Evolutionary conservation across 208 protist genomes (phyloP), one percentile per base, ranked within the genome.

Genomic region (Leishmania aethiopica): DNA sequence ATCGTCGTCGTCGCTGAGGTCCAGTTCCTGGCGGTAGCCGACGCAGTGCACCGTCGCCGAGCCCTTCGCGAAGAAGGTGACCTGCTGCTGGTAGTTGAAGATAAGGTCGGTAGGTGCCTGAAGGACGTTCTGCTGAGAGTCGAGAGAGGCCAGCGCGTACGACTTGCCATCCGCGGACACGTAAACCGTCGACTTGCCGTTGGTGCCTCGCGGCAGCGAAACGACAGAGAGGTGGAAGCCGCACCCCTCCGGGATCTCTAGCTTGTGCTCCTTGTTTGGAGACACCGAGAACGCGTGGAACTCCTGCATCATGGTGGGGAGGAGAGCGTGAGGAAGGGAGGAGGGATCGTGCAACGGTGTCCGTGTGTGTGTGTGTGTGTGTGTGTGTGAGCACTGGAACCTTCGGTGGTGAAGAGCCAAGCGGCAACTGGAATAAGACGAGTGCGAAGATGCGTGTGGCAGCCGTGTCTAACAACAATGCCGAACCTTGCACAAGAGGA

Each of bases 231-330:
- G 87, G 78, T 96, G 95, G 80, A 93, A 96, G 49, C 87, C 93
- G 76, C 84, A 80, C 7, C 87, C 77, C 49, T 84, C 78, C 37
- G 87, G 87, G n/a, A 96, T 88, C 64, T 74, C 76, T 13, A 96
- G 81, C 37, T 78, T 79, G 88, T 91, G 84, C 77, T 96, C 92
- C 88, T 93, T 95, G 60, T 88, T 85, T 17, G 93, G 92, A 5
- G 82, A 64, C 32, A 97, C 89, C 62, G 94, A 82, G 76, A 97
- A 96, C 3, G 88, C 95, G 88, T 96, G 86, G 78, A 97, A 96
- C 86, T 94, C 84, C 81, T 95, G 88, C 94, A 97, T 96, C 2
- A 11, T 72, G 35, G 8, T 49, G 15, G 6, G 25, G 40, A 51
- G 3, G 45, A 37, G 70, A 32, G 45, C 32, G 32, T 42, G 62